These are phyloP conservation scores for Annulohypoxylon nitens DNA, from an alignment of 495 filamentous ascomycete species.

Conservation along the genomic window DNA sequence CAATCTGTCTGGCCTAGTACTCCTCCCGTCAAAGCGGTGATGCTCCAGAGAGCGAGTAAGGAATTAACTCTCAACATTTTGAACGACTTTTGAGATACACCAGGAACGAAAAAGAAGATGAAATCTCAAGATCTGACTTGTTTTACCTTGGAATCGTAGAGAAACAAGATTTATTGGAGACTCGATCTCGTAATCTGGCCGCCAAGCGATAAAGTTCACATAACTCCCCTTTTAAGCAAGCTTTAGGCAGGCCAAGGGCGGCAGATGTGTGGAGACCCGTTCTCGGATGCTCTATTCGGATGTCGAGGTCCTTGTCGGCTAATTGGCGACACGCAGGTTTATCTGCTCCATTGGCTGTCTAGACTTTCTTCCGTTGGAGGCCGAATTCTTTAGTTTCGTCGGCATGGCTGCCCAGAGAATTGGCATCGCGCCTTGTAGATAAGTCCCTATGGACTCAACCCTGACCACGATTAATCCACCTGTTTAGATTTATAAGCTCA, in stretches of 20 bases:
- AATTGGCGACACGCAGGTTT: constrained; percentile 27
- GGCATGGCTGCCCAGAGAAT: background rate
- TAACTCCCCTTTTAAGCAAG: constrained; percentile 38
- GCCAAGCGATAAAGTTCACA: constrained; percentile 34
- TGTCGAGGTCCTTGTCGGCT: constrained; percentile 32
- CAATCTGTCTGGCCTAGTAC: constrained; percentile 33
- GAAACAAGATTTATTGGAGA: constrained; percentile 15
- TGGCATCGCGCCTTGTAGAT: background rate
- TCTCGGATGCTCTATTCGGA: constrained; percentile 37
- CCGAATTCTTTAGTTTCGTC: background rate
- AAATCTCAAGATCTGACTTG: background rate
- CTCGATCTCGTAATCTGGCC: constrained; percentile 3
- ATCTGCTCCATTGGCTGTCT: constrained; percentile 6
- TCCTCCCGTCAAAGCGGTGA: constrained; percentile 25
- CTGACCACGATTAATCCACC: background rate
- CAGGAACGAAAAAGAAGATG: background rate
- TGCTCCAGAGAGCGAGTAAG: constrained; percentile 41
- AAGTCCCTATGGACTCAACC: background rate
- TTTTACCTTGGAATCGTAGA: background rate
- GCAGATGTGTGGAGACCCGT: constrained; percentile 23
- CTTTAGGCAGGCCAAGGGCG: constrained; percentile 38
- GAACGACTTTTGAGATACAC: background rate
- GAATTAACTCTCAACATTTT: constrained; percentile 40
- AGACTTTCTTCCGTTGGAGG: constrained; percentile 2
- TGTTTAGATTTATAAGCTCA: background rate